These are phyloP conservation scores for Anisodus acutangulus DNA, from an alignment of 257 asterid species.

Conservation along the genomic window DNA sequence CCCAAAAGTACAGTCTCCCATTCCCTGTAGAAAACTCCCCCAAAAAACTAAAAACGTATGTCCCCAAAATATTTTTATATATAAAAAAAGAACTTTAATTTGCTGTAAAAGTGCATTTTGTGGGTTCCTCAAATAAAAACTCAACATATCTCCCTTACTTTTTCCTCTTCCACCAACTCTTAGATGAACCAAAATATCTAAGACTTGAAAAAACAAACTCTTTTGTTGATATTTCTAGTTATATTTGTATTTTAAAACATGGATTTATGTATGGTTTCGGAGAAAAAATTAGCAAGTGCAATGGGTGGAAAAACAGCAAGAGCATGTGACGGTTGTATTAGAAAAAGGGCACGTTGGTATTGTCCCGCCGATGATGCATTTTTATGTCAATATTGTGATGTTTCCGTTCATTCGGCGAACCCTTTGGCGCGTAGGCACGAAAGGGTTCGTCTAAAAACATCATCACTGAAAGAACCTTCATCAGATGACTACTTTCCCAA, in stretches of 20 bases:
- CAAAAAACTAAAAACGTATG: neutral
- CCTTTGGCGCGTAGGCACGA: conserved; percentile 74
- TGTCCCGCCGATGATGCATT: conserved; percentile 91
- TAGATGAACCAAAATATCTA: neutral
- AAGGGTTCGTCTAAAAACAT: conserved; percentile 69
- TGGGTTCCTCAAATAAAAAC: conserved; percentile 56
- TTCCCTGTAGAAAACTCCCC: conserved; percentile 37
- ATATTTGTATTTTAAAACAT: neutral
- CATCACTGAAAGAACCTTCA: conserved; percentile 37
- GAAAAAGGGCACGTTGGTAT: conserved; percentile 71
- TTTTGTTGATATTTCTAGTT: neutral
- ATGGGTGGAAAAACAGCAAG: conserved; percentile 69
- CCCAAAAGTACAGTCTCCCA: conserved; percentile 45
- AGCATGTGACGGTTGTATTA: conserved; percentile 74
- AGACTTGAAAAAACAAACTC: neutral
- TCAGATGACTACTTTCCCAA: neutral
- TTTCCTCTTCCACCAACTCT: neutral
- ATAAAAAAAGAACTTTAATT: conserved; percentile 22
- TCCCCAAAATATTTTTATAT: neutral
- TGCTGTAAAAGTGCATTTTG: conserved; percentile 59
- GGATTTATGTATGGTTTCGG: conserved; percentile 46
- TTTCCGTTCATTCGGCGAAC: conserved; percentile 80
- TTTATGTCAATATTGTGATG: conserved; percentile 72
- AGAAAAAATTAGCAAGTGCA: conserved; percentile 52
- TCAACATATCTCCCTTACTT: conserved; percentile 22